phyloP scores from a whole-genome alignment of 176 grass and related monocot species.

The Raddia guianensis region DNA sequence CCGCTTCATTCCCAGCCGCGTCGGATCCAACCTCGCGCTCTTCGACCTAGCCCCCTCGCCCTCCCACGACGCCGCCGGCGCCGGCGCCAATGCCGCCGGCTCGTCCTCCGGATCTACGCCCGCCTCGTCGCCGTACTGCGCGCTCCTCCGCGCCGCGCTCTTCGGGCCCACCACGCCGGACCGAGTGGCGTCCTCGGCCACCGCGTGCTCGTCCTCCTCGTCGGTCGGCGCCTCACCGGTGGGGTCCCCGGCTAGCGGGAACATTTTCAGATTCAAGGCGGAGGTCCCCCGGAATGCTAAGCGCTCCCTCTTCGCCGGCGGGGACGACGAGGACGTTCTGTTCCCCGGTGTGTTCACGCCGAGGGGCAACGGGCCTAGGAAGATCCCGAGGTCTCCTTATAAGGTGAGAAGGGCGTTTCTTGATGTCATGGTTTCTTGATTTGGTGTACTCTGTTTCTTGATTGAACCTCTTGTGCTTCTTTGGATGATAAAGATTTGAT shows the following conservation, averaged over 20 bases:
- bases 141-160: conserved; percentile 74
- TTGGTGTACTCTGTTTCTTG: conserved; percentile 19
- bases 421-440: conserved; percentile 13
- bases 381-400: conserved; percentile 85
- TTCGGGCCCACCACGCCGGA: conserved; percentile 70
- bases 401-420: conserved; percentile 49
- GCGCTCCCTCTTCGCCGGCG: conserved; percentile 55
- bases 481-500: neutral
- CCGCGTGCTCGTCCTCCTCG: conserved; percentile 66
- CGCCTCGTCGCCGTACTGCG: conserved; percentile 66
- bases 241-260: conserved; percentile 50
- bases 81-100: conserved; percentile 22
- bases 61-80: neutral
- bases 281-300: conserved; percentile 69
- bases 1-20: conserved; percentile 88
- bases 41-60: conserved; percentile 62
- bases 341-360: conserved; percentile 57
- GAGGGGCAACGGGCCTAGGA: conserved; percentile 55
- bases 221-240: conserved; percentile 44
- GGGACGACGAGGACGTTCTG: conserved; percentile 56
- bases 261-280: conserved; percentile 95
- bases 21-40: conserved; percentile 79
- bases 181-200: conserved; percentile 58
- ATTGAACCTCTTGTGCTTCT: neutral
- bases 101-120: conserved; percentile 43